Evolutionary conservation across 352 stramenopile species (phyloP).

Genomic region (Globisporangium paroecandrum): DNA sequence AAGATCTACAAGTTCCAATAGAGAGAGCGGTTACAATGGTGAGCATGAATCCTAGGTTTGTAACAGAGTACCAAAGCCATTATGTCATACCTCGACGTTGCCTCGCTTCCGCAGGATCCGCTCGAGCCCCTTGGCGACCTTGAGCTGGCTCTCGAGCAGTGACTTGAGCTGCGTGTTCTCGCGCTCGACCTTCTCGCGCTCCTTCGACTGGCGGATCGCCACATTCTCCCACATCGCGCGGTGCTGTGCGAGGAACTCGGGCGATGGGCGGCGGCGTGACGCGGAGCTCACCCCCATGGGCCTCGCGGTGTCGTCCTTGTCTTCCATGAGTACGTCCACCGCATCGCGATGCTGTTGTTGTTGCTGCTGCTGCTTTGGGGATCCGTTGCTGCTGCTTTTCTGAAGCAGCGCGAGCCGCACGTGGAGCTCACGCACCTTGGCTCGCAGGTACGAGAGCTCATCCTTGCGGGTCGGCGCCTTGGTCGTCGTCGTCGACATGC

Average conservation of each 20-base stretch:
- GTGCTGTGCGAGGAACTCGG: neutral
- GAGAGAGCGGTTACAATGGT: neutral
- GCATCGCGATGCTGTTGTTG: neutral
- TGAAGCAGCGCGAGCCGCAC: conserved; percentile 27
- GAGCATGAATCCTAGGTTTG: neutral
- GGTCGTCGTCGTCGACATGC: conserved; percentile 11
- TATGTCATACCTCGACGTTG: neutral
- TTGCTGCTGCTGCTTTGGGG: too few relatives aligned
- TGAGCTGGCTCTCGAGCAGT: conserved; percentile 49
- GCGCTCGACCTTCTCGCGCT: conserved; percentile 37
- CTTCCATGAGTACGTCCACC: neutral
- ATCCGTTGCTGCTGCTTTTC: conserved; percentile 7
- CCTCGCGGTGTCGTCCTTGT: neutral
- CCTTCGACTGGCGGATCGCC: conserved; percentile 31
- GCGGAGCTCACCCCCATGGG: neutral
- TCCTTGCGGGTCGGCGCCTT: conserved; percentile 25
- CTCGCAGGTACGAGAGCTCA: conserved; percentile 36
- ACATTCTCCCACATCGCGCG: conserved; percentile 40
- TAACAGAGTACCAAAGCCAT: neutral
- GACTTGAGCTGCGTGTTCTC: conserved; percentile 46
- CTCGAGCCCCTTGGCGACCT: conserved; percentile 40
- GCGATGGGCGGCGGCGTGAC: neutral
- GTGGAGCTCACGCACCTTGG: conserved; percentile 41
- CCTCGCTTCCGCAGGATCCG: conserved; percentile 27
- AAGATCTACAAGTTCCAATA: neutral